These are phyloP conservation scores for Cercophora scortea DNA, from an alignment of 495 filamentous ascomycete species.

Conservation along the genomic window DNA sequence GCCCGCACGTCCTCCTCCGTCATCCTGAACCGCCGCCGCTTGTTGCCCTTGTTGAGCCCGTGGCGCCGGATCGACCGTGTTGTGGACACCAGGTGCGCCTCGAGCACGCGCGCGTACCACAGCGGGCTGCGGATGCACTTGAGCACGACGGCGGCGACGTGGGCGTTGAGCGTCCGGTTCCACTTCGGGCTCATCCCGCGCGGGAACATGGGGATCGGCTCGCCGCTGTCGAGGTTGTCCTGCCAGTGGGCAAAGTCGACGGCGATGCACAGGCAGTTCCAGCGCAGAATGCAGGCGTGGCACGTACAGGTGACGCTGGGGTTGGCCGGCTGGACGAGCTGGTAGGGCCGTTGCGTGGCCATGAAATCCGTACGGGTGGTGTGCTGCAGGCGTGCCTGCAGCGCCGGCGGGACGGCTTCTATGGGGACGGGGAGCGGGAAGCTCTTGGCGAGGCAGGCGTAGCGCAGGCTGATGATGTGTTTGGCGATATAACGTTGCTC, in stretches of 20 bases:
- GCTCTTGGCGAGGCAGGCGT: slow-evolving; percentile 37
- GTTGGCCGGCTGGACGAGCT: slow-evolving; percentile 38
- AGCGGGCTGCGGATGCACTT: slow-evolving; percentile 35
- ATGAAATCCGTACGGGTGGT: slow-evolving; percentile 27
- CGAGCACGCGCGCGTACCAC: slow-evolving; percentile 42
- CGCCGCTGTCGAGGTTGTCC: slow-evolving; percentile 35
- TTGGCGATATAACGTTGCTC: slow-evolving; percentile 32
- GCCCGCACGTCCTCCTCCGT: slow-evolving; percentile 31
- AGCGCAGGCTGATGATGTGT: slow-evolving; percentile 33
- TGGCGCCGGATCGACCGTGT: slow-evolving; percentile 42
- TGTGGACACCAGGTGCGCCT: slow-evolving; percentile 43
- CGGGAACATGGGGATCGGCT: slow-evolving; percentile 42
- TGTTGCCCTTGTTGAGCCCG: slow-evolving; percentile 36
- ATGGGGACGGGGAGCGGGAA: slow-evolving; percentile 40
- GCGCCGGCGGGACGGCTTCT: slow-evolving; percentile 26
- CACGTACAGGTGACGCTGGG: slow-evolving; percentile 39
- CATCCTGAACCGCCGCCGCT: slow-evolving; percentile 38
- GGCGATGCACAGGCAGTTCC: slow-evolving; percentile 42
- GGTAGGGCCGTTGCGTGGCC: slow-evolving; percentile 34
- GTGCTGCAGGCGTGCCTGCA: slow-evolving; percentile 24
- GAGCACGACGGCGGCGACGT: slow-evolving; percentile 31
- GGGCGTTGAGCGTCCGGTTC: slow-evolving; percentile 35
- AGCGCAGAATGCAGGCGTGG: slow-evolving; percentile 42
- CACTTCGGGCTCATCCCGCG: slow-evolving; percentile 35
- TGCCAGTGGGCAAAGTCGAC: slow-evolving; percentile 52